These are phyloP conservation scores for Xerophyta viscosa DNA, from an alignment of 106 monocot species.

Conservation along the genomic window DNA sequence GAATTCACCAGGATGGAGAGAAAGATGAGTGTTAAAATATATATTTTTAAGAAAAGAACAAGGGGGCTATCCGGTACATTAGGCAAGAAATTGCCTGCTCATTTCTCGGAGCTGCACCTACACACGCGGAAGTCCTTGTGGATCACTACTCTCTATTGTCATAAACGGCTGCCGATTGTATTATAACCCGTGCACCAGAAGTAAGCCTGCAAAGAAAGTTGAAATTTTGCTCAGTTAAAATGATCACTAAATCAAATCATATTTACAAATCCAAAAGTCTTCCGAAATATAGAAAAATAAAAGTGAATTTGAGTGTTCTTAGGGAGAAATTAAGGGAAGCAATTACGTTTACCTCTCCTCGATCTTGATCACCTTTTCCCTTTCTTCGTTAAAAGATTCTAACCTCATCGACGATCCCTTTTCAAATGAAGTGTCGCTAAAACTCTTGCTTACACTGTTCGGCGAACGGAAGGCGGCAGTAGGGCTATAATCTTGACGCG, in stretches of 20 bases:
- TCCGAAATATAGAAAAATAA: too few relatives aligned
- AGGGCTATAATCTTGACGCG: conserved; percentile 18
- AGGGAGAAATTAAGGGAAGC: not conserved
- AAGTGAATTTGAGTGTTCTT: not conserved
- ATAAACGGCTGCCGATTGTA: conserved; percentile 53
- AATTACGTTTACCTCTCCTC: conserved; percentile 79
- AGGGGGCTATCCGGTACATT: too few relatives aligned
- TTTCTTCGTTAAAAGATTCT: conserved; percentile 57
- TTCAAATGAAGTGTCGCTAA: conserved; percentile 25
- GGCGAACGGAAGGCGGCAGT: conserved; percentile 8
- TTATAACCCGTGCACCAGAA: conserved; percentile 85
- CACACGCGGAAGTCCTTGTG: too few relatives aligned
- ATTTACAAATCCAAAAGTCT: not conserved
- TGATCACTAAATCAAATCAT: conserved; percentile 4
- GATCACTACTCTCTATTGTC: conserved; percentile 55
- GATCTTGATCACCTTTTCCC: conserved; percentile 70
- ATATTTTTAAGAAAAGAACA: too few relatives aligned
- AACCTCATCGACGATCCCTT: conserved; percentile 39
- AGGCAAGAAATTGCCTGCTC: too few relatives aligned
- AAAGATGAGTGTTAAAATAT: too few relatives aligned
- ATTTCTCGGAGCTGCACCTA: too few relatives aligned
- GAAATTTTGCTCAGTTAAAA: conserved; percentile 2
- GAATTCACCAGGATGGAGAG: too few relatives aligned
- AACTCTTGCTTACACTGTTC: conserved; percentile 44
- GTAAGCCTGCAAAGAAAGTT: conserved; percentile 63